Percentiles rank a stretch among this genome's conserved stretches.
Evolutionary conservation across 2,329 filamentous ascomycete species (phyloP).

Genomic region (Sporothrix curviconia): DNA sequence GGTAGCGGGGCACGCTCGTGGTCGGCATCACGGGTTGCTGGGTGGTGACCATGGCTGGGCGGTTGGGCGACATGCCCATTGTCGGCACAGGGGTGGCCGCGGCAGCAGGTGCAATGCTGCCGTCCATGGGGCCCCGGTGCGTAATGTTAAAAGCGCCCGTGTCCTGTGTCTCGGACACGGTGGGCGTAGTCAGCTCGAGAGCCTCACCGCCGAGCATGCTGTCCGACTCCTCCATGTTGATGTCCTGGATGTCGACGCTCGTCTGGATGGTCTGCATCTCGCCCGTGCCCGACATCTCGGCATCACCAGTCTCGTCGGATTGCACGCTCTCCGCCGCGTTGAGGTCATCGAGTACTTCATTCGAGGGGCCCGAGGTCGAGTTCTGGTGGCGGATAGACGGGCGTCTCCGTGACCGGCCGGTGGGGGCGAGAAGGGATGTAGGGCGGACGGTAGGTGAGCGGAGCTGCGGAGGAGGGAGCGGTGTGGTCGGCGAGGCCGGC

Average conservation of each 20-base stretch:
- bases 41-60: conserved; percentile 62
- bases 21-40: conserved; percentile 67
- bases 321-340: conserved; percentile 77
- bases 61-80: conserved; percentile 67
- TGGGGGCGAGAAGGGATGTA: conserved; percentile 45
- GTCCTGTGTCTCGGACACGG: conserved; percentile 78
- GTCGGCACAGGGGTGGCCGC: conserved; percentile 41
- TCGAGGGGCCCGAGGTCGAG: conserved; percentile 53
- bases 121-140: conserved; percentile 75
- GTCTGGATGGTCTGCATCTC: conserved; percentile 74
- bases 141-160: conserved; percentile 91
- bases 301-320: conserved; percentile 69
- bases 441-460: conserved; percentile 50
- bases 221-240: conserved; percentile 70
- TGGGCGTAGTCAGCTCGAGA: conserved; percentile 68
- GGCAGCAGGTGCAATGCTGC: conserved; percentile 59
- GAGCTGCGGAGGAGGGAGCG: conserved; percentile 61
- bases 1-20: conserved; percentile 69
- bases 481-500: conserved; percentile 84
- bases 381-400: conserved; percentile 86
- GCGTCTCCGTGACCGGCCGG: conserved; percentile 56
- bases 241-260: conserved; percentile 78
- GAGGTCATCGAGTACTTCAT: conserved; percentile 78
- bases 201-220: conserved; percentile 69
- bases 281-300: conserved; percentile 78